These are phyloP conservation scores for Suzukiozyma palmioleophila DNA, from an alignment of 1,139 yeast genomes.

Conservation along the genomic window DNA sequence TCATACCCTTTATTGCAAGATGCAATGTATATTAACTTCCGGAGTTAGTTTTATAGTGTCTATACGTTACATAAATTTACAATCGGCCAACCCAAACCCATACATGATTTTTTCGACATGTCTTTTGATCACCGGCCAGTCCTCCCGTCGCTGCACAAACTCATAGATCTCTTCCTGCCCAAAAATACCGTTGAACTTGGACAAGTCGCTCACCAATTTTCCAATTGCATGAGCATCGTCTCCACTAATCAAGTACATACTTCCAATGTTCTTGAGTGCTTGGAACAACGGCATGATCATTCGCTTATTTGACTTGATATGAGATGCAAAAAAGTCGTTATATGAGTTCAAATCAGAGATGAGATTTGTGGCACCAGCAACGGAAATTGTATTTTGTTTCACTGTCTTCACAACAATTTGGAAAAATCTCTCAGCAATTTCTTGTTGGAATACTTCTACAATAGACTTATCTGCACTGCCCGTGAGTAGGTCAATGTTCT, in stretches of 20 bases:
- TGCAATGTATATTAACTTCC: background rate
- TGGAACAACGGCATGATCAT: slow-evolving; percentile 72
- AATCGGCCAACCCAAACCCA: slow-evolving; percentile 74
- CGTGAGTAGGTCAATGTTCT: slow-evolving; percentile 70
- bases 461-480: slow-evolving; percentile 87
- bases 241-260: slow-evolving; percentile 71
- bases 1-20: too few relatives aligned
- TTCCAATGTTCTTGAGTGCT: slow-evolving; percentile 81
- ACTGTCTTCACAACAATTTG: slow-evolving; percentile 71
- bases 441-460: slow-evolving; percentile 90
- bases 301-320: slow-evolving; percentile 57
- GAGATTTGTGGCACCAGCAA: slow-evolving; percentile 76
- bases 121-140: slow-evolving; percentile 71
- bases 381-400: slow-evolving; percentile 64
- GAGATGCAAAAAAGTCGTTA: slow-evolving; percentile 60
- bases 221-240: slow-evolving; percentile 83
- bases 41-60: background rate
- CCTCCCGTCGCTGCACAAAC: slow-evolving; percentile 82
- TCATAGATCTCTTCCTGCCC: slow-evolving; percentile 92
- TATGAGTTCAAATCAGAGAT: slow-evolving; percentile 73
- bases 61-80: slow-evolving; percentile 36
- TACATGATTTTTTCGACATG: slow-evolving; percentile 95
- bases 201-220: slow-evolving; percentile 73
- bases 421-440: slow-evolving; percentile 84
- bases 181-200: slow-evolving; percentile 84